These are phyloP conservation scores for Cucurbita maxima DNA, from an alignment of 306 rosid species.

Conservation along the genomic window DNA sequence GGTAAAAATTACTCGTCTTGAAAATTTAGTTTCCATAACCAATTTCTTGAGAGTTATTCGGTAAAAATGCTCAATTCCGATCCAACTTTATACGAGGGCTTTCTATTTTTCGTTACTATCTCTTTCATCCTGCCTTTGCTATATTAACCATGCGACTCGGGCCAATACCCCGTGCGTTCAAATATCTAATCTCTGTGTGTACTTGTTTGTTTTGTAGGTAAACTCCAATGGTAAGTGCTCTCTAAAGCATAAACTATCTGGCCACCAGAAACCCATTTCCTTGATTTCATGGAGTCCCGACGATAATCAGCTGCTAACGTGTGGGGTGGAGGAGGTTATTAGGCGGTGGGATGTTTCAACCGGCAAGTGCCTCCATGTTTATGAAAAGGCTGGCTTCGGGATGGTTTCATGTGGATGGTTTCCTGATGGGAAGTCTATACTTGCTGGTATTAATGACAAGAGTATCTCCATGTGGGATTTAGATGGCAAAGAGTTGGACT, in stretches of 20 bases:
- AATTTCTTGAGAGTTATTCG: constrained; percentile 46
- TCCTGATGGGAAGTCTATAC: constrained; percentile 69
- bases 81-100: too few species aligned
- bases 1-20: constrained; percentile 28
- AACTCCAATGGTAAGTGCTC: constrained; percentile 35
- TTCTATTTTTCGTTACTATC: not conserved
- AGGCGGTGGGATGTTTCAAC: constrained; percentile 87
- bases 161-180: not conserved
- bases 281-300: constrained; percentile 90
- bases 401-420: constrained; percentile 83
- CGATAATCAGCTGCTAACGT: constrained; percentile 72
- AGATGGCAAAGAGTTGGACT: constrained; percentile 86
- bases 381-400: constrained; percentile 60
- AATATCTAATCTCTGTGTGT: not conserved
- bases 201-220: constrained; percentile 27
- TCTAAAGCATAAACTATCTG: constrained; percentile 62
- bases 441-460: constrained; percentile 77
- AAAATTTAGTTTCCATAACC: constrained; percentile 50
- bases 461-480: constrained; percentile 91
- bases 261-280: constrained; percentile 71
- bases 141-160: not conserved
- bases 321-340: constrained; percentile 84
- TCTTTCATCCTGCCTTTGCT: not conserved
- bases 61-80: not conserved
- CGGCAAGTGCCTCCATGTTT: constrained; percentile 75